These are phyloP conservation scores for Hirschioporus abietinus DNA, from an alignment of 768 basidiomycete species.

Conservation along the genomic window DNA sequence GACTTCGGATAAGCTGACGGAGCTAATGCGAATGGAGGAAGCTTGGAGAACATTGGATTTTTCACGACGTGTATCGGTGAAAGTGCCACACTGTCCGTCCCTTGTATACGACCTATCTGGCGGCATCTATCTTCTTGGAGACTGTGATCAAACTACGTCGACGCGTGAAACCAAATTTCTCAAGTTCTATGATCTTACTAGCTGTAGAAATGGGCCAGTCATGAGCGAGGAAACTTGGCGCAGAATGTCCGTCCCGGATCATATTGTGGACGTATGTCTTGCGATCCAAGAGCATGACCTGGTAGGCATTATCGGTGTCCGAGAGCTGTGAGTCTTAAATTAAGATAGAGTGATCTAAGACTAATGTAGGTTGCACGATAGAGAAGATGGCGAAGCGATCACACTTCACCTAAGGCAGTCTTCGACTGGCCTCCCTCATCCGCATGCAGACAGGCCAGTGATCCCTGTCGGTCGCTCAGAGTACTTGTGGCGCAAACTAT, in stretches of 20 bases:
- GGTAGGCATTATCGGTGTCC: constrained; percentile 16
- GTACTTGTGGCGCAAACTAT: background rate
- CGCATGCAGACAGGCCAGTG: constrained; percentile 15
- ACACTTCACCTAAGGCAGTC: constrained; percentile 17
- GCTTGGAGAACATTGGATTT: background rate
- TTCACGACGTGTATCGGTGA: constrained; percentile 1
- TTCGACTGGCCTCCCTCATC: constrained; percentile 18
- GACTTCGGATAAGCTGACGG: background rate
- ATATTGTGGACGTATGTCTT: constrained; percentile 20
- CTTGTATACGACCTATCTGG: constrained; percentile 23
- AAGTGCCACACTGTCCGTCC: constrained; percentile 14
- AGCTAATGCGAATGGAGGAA: background rate
- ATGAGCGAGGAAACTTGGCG: background rate
- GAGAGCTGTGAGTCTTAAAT: constrained; percentile 11
- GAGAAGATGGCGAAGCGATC: constrained; percentile 6
- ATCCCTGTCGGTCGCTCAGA: constrained; percentile 13
- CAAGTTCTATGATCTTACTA: background rate
- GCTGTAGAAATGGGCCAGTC: background rate
- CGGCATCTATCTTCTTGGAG: constrained; percentile 17
- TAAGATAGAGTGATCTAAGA: background rate
- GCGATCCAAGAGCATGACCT: constrained; percentile 20
- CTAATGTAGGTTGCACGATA: constrained; percentile 1
- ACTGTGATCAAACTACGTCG: background rate
- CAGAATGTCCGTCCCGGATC: constrained; percentile 1
- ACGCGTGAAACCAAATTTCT: background rate